These are phyloP conservation scores for Solanum sitiens DNA, from an alignment of 257 asterid genomes.

Conservation along the genomic window DNA sequence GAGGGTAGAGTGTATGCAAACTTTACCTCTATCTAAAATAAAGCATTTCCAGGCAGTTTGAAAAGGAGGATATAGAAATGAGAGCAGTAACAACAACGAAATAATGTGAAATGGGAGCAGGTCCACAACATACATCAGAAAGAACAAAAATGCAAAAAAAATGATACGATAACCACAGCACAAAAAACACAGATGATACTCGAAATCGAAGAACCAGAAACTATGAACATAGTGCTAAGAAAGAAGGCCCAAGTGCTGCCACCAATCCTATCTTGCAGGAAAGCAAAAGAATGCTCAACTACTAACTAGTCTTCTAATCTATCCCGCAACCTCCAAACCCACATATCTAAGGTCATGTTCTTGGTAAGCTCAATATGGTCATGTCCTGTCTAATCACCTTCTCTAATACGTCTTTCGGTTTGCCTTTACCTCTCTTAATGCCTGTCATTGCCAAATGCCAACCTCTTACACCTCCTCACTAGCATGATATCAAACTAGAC, in stretches of 20 bases:
- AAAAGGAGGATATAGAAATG: background rate
- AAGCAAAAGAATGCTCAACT: background rate
- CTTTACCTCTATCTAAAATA: background rate
- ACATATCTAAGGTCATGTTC: background rate
- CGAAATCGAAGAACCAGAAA: background rate
- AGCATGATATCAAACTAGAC: background rate
- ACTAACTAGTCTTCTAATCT: background rate
- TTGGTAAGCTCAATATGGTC: background rate
- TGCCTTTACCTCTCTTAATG: background rate
- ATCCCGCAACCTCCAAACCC: background rate
- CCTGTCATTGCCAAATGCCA: background rate
- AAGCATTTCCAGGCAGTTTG: background rate
- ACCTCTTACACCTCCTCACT: background rate
- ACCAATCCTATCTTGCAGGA: background rate
- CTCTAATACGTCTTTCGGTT: background rate
- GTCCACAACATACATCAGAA: background rate
- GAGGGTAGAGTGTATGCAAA: background rate
- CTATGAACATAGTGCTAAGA: background rate
- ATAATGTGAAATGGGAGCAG: background rate
- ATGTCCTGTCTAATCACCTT: background rate
- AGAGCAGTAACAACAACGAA: background rate
- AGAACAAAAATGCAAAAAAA: background rate
- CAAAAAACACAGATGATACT: background rate
- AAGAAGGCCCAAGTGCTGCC: background rate
- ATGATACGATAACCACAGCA: background rate